Conservation (phyloP, 441 rosid genomes). For the Syzygium syzygioides region DNA sequence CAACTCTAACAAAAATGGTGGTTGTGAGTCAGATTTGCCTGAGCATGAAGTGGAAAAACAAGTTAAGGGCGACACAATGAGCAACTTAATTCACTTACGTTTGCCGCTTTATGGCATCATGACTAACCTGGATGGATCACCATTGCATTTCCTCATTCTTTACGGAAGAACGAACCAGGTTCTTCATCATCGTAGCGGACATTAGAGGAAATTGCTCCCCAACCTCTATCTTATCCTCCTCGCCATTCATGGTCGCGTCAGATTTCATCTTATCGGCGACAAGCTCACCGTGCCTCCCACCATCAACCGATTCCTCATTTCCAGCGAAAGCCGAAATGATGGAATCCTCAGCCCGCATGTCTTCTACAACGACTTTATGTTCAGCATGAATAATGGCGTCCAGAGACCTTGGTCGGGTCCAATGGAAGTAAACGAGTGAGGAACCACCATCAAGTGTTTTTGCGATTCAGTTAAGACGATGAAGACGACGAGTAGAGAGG, state of each 20-base stretch:
- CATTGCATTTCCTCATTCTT: neutral
- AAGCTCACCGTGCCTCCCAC: neutral
- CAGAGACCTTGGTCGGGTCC: slow-evolving; percentile 44
- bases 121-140: neutral
- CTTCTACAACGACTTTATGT: slow-evolving; percentile 72
- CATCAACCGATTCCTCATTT: slow-evolving; percentile 9
- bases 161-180: neutral
- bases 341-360: slow-evolving; percentile 68
- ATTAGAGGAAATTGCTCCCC: neutral
- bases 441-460: neutral
- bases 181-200: neutral
- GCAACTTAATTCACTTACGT: slow-evolving; percentile 33
- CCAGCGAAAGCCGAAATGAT: slow-evolving; percentile 21
- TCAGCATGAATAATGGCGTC: slow-evolving; percentile 91
- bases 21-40: slow-evolving; percentile 4
- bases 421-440: neutral
- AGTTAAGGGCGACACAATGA: neutral
- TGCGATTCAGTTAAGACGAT: neutral
- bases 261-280: neutral
- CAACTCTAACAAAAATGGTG: slow-evolving; percentile 40
- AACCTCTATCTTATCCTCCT: slow-evolving; percentile 24
- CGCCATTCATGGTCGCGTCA: neutral
- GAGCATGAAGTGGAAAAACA: slow-evolving; percentile 5
- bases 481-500: neutral
- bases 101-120: neutral